Evolutionary conservation across 2,329 filamentous ascomycete genomes (phyloP), one percentile per base, ranked within the genome.

Genomic region (Cercospora sp.): DNA sequence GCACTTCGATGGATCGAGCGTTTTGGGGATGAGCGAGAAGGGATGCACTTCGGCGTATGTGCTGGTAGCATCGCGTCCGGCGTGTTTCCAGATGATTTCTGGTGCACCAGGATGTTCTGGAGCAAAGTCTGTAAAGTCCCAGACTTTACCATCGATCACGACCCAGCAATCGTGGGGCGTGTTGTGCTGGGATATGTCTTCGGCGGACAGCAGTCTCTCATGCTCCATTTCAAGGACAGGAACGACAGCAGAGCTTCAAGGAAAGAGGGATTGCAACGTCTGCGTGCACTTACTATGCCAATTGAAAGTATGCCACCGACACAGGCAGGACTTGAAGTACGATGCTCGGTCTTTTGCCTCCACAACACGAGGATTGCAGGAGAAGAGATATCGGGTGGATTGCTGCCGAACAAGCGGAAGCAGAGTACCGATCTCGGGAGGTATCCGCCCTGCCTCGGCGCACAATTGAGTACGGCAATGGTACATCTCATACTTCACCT

Each of bases 111-210:
- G 87, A 76, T 89, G 87, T 67, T 87, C 82, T 20, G 84, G 84
- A 20, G 87, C 82, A 75, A 91, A 91, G n/a, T 87, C 83, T 16
- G 87, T 90, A 61, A 91, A 79, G 76, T 91, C 88, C 82, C 89
- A 91, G 30, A 91, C 87, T 72, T 86, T 84, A 42, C 85, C 85
- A 74, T 91, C 85, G 16, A 92, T 84, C 28, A 90, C 89, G 68
- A 91, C 86, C 90, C 90, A 92, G 73, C 81, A 83, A 64, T 76
- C 73, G 6, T 75, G 71, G 12, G 73, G 69, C 10, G 71, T 71
- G 66, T 73, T 74, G 69, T 78, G 76, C 62, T 75, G 74, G 10
- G 69, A 68, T 42, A 78, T 75, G 58, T 78, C 76, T 18, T 74
- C 72, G 6, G 71, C 72, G 18, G 71, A 69, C 45, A 74, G 60